Conservation (phyloP, 1,284 basidiomycete species). For the Rhodofomes roseus region DNA sequence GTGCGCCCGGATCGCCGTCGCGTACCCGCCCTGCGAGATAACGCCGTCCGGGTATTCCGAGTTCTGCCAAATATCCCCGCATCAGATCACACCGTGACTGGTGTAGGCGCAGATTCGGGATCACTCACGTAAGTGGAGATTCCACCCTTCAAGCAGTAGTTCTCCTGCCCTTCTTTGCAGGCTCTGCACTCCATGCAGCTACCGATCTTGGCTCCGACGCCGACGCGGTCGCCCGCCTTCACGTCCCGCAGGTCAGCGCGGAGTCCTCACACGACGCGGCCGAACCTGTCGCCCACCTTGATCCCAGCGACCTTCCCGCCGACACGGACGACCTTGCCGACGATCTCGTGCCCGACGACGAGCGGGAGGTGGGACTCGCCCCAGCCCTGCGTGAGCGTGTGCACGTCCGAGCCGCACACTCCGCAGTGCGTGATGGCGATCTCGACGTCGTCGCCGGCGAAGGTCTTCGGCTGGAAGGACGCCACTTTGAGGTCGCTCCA, state of each 20-base stretch:
- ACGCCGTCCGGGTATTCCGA: constrained; percentile 41
- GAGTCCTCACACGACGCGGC: no score
- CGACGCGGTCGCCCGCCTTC: constrained; percentile 55
- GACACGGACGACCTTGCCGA: constrained; percentile 51
- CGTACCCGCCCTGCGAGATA: constrained; percentile 59
- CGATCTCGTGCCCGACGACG: constrained; percentile 57
- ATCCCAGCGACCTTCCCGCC: constrained; percentile 51
- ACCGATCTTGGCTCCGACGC: constrained; percentile 59
- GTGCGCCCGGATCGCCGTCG: constrained; percentile 61
- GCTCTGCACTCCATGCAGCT: constrained; percentile 49
- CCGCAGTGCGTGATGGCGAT: constrained; percentile 37
- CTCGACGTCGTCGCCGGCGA: constrained; percentile 33
- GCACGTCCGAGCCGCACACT: constrained; percentile 50
- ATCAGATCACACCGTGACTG: not conserved
- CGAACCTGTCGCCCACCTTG: no score
- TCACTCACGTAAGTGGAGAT: constrained; percentile 19
- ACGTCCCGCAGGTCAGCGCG: no score
- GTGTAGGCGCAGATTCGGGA: no score
- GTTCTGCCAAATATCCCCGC: constrained; percentile 10
- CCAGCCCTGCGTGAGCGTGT: constrained; percentile 49
- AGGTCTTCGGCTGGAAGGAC: constrained; percentile 31
- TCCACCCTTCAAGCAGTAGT: constrained; percentile 41
- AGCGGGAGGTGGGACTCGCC: constrained; percentile 37
- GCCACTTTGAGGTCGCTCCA: constrained; percentile 42
- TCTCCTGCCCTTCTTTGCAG: constrained; percentile 54